A percentile compares a stretch with the other conserved stretches of the same genome.
phyloP scores from a whole-genome alignment of 371 early-diverging fungal genomes.

The Circinella minor region DNA sequence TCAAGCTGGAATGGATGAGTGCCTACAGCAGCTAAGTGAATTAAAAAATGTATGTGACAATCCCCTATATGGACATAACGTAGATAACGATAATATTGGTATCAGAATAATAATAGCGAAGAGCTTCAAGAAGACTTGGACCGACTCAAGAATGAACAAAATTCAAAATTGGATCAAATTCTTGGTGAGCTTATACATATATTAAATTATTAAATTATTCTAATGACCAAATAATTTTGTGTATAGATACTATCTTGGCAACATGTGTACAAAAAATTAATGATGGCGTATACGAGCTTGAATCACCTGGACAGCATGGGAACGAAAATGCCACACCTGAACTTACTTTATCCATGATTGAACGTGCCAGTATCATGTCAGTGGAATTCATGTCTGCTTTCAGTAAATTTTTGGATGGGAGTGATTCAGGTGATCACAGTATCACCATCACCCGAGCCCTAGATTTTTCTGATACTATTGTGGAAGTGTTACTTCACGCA shows the following conservation, averaged over 20 bases:
- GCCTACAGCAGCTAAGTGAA: constrained; percentile 82
- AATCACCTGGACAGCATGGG: constrained; percentile 79
- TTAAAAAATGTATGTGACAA: constrained; percentile 64
- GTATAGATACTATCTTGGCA: constrained; percentile 81
- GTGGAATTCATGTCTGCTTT: constrained; percentile 81
- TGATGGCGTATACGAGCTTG: constrained; percentile 86
- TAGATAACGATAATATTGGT: background rate
- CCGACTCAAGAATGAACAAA: constrained; percentile 66
- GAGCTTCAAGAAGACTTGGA: constrained; percentile 73
- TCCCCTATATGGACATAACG: background rate
- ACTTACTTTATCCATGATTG: constrained; percentile 88
- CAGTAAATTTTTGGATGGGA: constrained; percentile 77
- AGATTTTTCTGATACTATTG: constrained; percentile 80
- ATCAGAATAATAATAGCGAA: constrained; percentile 50
- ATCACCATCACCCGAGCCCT: constrained; percentile 85
- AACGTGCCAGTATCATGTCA: constrained; percentile 80
- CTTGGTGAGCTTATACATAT: constrained; percentile 52
- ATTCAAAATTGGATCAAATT: constrained; percentile 78
- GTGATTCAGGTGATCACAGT: constrained; percentile 77
- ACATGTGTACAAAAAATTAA: constrained; percentile 87
- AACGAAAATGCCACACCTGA: constrained; percentile 92
- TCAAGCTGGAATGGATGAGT: constrained; percentile 96
- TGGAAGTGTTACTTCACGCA: constrained; percentile 83
- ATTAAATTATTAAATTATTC: too few species aligned
- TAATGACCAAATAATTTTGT: too few species aligned